phyloP scores from a whole-genome alignment of 805 yeast genomes.

The Torulaspora delbrueckii region DNA sequence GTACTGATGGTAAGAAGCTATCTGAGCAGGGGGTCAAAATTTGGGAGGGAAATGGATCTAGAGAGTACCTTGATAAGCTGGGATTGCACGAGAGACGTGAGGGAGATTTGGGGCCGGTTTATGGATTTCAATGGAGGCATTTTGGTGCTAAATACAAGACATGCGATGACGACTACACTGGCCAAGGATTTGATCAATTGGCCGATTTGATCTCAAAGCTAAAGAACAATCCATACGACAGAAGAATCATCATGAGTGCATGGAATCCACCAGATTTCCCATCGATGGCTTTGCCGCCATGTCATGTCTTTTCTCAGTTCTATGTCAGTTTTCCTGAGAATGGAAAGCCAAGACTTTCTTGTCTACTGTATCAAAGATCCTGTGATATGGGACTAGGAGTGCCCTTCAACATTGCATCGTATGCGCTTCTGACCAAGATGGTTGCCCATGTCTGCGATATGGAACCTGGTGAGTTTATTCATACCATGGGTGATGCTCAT shows the following conservation, averaged over 20 bases:
- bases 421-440: slow-evolving; percentile 88
- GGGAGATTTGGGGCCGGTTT: slow-evolving; percentile 97
- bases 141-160: slow-evolving; percentile 91
- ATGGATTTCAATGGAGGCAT: slow-evolving; percentile 99
- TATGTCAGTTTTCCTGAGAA: slow-evolving; percentile 78
- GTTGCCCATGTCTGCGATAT: slow-evolving; percentile 91
- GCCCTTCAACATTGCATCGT: slow-evolving; percentile 96
- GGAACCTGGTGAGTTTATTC: slow-evolving; percentile 94
- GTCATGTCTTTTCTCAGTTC: slow-evolving; percentile 94
- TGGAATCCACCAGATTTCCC: slow-evolving; percentile 98
- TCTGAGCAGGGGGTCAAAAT: slow-evolving; percentile 86
- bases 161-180: slow-evolving; percentile 81
- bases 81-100: slow-evolving; percentile 78
- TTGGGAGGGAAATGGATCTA: slow-evolving; percentile 98
- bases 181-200: slow-evolving; percentile 88
- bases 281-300: slow-evolving; percentile 96
- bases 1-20: slow-evolving; percentile 78
- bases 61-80: slow-evolving; percentile 79
- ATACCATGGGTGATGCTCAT: slow-evolving; percentile 95
- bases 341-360: slow-evolving; percentile 65
- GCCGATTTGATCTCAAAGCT: slow-evolving; percentile 71
- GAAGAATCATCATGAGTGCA: slow-evolving; percentile 91
- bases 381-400: slow-evolving; percentile 99
- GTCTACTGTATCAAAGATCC: slow-evolving; percentile 92
- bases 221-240: slow-evolving; percentile 85